Percentiles rank a stretch among this genome's conserved stretches.
phyloP scores from a whole-genome alignment of 139 green algal species.

The Micractinium sp. region DNA sequence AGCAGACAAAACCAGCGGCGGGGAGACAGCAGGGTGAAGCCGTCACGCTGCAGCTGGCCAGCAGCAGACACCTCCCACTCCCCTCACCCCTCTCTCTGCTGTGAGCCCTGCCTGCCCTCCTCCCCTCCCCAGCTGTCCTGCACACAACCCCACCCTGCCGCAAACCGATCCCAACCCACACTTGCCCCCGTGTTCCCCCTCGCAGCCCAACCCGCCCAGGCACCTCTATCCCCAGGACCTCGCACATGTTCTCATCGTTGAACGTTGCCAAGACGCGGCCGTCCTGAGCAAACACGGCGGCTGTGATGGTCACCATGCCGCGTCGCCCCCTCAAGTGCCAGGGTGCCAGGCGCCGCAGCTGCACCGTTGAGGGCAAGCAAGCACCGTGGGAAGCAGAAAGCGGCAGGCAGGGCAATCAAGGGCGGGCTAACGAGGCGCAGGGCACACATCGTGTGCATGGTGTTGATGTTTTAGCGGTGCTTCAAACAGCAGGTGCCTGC shows the following conservation, averaged over 20 bases:
- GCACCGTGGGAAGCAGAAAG: not conserved
- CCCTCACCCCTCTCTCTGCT: no score
- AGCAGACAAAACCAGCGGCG: no score
- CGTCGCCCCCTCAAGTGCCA: constrained; percentile 24
- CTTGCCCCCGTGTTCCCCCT: no score
- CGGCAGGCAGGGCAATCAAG: not conserved
- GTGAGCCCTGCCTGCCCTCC: no score
- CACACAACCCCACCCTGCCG: no score
- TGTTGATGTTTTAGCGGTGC: no score
- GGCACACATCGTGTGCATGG: no score
- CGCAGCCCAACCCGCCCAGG: not conserved
- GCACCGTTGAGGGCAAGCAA: not conserved
- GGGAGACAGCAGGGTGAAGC: no score
- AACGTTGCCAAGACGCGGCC: constrained; percentile 47
- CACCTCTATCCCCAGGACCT: not conserved
- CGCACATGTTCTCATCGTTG: constrained; percentile 47
- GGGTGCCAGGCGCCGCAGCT: constrained; percentile 43
- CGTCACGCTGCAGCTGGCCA: no score
- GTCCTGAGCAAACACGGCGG: constrained; percentile 36
- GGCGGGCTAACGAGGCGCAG: not conserved
- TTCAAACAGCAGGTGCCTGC: not conserved
- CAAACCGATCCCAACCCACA: no score
- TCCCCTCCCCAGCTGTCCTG: no score
- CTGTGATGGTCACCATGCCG: constrained; percentile 39
- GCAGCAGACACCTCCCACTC: no score